Conservation (phyloP, 2,329 filamentous ascomycete genomes). For the Sclerotiophoma versabilis region DNA sequence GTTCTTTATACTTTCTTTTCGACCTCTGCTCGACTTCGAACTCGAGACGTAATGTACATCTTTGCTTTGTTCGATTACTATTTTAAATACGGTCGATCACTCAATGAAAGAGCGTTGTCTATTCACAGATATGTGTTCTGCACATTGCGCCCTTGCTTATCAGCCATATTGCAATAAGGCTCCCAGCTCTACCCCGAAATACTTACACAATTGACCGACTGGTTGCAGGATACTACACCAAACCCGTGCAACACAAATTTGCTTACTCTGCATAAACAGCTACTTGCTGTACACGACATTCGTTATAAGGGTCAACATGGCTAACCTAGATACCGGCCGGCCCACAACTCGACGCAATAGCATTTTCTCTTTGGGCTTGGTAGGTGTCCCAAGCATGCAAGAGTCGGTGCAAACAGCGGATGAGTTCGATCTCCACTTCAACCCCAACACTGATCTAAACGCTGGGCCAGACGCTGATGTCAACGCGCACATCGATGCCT, state of each 20-base stretch:
- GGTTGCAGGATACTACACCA: background rate
- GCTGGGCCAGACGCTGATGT: background rate
- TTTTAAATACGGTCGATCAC: slow-evolving; percentile 16
- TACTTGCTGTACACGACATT: background rate
- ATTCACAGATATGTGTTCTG: slow-evolving; percentile 25
- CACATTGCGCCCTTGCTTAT: slow-evolving; percentile 1
- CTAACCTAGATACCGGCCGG: background rate
- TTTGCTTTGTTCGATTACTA: slow-evolving; percentile 28
- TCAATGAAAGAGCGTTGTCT: slow-evolving; percentile 28
- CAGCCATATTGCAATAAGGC: background rate
- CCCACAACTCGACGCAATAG: slow-evolving; percentile 2
- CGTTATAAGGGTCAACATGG: background rate
- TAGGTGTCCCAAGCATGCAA: slow-evolving; percentile 7
- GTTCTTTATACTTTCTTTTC: slow-evolving; percentile 25
- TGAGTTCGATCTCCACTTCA: slow-evolving; percentile 4
- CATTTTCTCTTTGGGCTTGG: slow-evolving; percentile 3
- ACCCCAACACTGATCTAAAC: background rate
- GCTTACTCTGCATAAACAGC: background rate
- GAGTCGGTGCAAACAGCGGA: background rate
- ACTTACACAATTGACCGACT: background rate
- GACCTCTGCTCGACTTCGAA: slow-evolving; percentile 15
- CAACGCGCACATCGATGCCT: background rate
- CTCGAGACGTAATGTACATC: slow-evolving; percentile 4
- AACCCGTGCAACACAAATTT: background rate
- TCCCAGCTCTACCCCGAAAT: background rate